These are phyloP conservation scores for Staphylotrichum tortipilum DNA, from an alignment of 495 filamentous ascomycete species.

Conservation along the genomic window DNA sequence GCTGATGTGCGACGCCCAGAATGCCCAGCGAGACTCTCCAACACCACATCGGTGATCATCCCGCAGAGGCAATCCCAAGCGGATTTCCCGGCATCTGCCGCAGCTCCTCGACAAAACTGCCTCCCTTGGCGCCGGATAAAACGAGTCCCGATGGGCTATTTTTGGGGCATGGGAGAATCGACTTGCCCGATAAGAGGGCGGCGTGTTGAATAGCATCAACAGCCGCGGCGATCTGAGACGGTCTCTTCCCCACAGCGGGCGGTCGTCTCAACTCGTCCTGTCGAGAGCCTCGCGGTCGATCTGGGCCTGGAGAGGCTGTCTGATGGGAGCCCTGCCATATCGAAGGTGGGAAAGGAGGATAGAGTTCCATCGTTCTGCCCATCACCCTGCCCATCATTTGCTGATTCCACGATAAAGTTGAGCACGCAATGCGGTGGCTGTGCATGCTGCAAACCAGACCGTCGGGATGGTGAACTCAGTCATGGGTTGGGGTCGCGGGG, in stretches of 20 bases:
- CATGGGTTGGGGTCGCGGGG: too few relatives aligned
- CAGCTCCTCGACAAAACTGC: neutral
- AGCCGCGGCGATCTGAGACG: neutral
- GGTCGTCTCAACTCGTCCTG: neutral
- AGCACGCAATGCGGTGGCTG: too few relatives aligned
- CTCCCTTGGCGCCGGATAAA: neutral
- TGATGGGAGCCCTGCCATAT: too few relatives aligned
- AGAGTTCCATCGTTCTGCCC: too few relatives aligned
- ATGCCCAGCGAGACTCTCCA: too few relatives aligned
- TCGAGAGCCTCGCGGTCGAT: neutral
- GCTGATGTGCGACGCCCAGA: neutral
- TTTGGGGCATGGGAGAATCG: neutral
- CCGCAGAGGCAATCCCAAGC: neutral
- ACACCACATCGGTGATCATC: neutral
- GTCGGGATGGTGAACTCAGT: too few relatives aligned
- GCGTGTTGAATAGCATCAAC: neutral
- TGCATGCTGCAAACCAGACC: too few relatives aligned
- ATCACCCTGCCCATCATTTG: too few relatives aligned
- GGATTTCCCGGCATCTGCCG: neutral
- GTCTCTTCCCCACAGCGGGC: neutral
- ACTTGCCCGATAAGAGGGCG: neutral
- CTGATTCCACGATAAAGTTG: too few relatives aligned
- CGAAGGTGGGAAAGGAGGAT: too few relatives aligned
- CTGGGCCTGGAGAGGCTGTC: too few relatives aligned
- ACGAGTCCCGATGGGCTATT: neutral